Evolutionary conservation across 2,329 filamentous ascomycete species (phyloP), one percentile per base, ranked within the genome.

Genomic region (Pseudocercospora crystallina): DNA sequence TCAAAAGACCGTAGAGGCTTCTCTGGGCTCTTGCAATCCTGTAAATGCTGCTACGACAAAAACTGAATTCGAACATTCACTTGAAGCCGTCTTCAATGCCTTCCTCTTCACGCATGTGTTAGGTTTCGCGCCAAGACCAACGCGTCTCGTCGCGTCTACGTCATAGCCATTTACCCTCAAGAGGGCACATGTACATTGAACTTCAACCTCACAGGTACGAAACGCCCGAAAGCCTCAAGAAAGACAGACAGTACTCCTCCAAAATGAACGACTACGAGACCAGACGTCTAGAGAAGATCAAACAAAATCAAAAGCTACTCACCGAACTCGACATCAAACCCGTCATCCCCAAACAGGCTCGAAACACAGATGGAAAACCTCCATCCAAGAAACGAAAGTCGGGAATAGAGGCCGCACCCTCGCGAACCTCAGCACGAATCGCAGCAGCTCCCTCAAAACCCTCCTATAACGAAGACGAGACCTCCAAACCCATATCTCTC

Each of bases 351-450:
- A 52, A 54, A 26, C 34, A 38, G 38, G 47, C 13, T 5, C 53
- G 54, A 30, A 60, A 57, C 49, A 36, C 50, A 34, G 49, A 57
- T 31, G 33, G 43, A 43, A 62, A 61, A 37, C 61, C 65, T 13
- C 43, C 65, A 8, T 40, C 64, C 3, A 78, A 78, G 61, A 72
- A 71, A 39, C 70, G 71, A 20, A 76, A 71, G 54, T 45, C 72
- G 57, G 31, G 44, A 9, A 44, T 52, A 44, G 57, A 63, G 34
- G 51, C 55, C 17, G 64, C 59, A 26, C 74, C 76, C 0, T 71
- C 73, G 2, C 68, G 77, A 34, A 64, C 69, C 5, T 80, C 78
- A 15, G 73, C 76, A 13, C 72, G 78, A 11, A 72, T 80, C 32
- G 75, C 77, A 14, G 69, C 69, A 5, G 67, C 69, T 1, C 59